Evolutionary conservation across 116 monocot species (phyloP).

Genomic region (Papilionanthe hybrid): DNA sequence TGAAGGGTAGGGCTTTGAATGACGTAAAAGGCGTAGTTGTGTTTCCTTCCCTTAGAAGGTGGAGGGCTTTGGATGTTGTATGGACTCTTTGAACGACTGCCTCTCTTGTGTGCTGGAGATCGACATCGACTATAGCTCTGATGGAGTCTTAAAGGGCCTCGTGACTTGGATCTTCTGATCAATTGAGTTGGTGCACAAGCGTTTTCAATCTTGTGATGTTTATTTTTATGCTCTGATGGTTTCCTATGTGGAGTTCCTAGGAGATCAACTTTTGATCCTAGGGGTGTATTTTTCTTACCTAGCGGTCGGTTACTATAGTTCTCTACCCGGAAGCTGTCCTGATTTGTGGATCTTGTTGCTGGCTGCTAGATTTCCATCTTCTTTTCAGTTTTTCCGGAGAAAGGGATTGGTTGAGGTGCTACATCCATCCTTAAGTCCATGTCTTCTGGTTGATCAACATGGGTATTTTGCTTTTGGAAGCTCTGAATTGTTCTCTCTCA

Average conservation of each 20-base stretch:
- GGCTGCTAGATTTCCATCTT: background rate
- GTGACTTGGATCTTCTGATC: background rate
- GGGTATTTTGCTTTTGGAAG: too few relatives aligned
- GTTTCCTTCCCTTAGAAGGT: too few relatives aligned
- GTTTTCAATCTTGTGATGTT: background rate
- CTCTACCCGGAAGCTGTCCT: background rate
- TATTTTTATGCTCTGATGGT: background rate
- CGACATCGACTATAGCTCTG: background rate
- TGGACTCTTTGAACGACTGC: too few relatives aligned
- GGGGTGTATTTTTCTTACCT: background rate
- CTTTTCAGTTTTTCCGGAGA: background rate
- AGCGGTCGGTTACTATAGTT: background rate
- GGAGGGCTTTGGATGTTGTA: too few relatives aligned
- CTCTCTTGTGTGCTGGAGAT: too few relatives aligned
- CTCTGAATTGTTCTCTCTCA: too few relatives aligned
- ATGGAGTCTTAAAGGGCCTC: background rate
- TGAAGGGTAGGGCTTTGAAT: too few relatives aligned
- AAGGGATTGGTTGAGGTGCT: background rate
- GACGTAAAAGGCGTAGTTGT: too few relatives aligned
- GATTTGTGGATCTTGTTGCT: slow-evolving; percentile 5
- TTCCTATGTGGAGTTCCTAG: background rate
- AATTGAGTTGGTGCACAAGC: background rate
- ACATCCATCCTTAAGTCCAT: background rate
- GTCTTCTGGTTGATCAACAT: too few relatives aligned
- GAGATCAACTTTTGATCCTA: background rate